A percentile compares a stretch with the other conserved stretches of the same genome.
phyloP scores from a whole-genome alignment of 345 rosid genomes.

The Salix dunnii region DNA sequence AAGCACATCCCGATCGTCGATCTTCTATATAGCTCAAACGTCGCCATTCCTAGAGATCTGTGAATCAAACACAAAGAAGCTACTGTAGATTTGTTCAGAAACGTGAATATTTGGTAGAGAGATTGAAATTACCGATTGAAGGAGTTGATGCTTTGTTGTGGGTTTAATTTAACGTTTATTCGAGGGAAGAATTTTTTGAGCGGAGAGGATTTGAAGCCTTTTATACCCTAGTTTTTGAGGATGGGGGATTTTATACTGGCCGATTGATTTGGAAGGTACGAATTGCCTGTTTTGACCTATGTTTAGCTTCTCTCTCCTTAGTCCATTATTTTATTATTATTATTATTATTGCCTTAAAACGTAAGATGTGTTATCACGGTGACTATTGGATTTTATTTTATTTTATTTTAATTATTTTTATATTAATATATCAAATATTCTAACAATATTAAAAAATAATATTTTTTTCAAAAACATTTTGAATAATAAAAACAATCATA shows the following conservation, averaged over 20 bases:
- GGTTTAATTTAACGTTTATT: conserved; percentile 29
- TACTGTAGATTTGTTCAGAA: neutral
- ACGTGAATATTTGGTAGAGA: neutral
- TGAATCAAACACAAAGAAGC: conserved; percentile 1
- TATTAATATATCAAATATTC: too few species aligned
- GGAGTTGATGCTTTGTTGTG: conserved; percentile 9
- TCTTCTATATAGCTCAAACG: conserved; percentile 93
- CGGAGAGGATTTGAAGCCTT: conserved; percentile 60
- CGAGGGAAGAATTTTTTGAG: conserved; percentile 34
- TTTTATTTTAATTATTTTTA: too few species aligned
- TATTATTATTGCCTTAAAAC: neutral
- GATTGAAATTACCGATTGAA: conserved; percentile 27
- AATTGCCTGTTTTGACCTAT: conserved; percentile 36
- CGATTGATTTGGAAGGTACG: conserved; percentile 8
- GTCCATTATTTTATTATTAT: neutral
- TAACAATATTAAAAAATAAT: too few species aligned
- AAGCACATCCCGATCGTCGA: conserved; percentile 97
- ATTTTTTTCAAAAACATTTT: too few species aligned
- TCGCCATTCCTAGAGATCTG: conserved; percentile 62
- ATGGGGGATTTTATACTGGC: conserved; percentile 56
- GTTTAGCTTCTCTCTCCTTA: neutral
- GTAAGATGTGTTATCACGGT: neutral
- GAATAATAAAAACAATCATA: too few species aligned
- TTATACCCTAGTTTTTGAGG: conserved; percentile 88
- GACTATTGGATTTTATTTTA: too few species aligned